Base-by-base conservation (phyloP, 2,329 filamentous ascomycete species). In the Pyrenophora seminiperda region DNA sequence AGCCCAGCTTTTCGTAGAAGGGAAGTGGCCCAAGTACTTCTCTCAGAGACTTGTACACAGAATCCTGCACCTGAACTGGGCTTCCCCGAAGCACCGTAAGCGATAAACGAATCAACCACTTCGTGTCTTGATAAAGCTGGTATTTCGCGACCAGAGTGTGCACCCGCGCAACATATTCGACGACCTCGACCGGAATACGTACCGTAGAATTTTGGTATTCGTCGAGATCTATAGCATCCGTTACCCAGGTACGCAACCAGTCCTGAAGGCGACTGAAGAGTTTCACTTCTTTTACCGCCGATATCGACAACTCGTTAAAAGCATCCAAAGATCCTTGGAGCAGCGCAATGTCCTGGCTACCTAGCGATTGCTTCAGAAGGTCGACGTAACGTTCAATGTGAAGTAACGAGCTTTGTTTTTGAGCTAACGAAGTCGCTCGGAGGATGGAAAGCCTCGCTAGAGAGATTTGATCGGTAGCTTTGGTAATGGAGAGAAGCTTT, bases 291-390 rank as follows among this genome's bases (percentile, higher is more conserved):
- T 50, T 51, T 34, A 72, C 47, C 5, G 51, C 24, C 20, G 56
- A 20, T 3, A 48, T 41, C 1, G 65, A 54, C 13, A 71, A 20
- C 10, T 69, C 65, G 15, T 65, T 65, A 41, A 70, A 65, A 4
- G 70, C 66, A 31, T 65, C 64, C 13, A 72, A 34, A 3, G 66
- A 50, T 4, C 62, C 47, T 11, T 64, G 54, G 4, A 56, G 46
- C 1, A 52, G 38, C 6, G 49, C 37, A 7, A 41, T 41, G 3
- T 53, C 50, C 2, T 45, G 38, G 15, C 53, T 53, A 14, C 61
- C 53, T 4, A 70, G 51, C 13, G 58, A 62, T 30, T 56, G 44
- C 20, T 59, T 58, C 5, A 72, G 45, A 11, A 66, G 46, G 4
- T 47, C 48, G 5, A 69, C 17, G 39, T 66, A 72, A 5, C 56